Percentiles rank a stretch among this genome's conserved stretches.
Conservation (phyloP, 345 rosid genomes). For the Linum lewisii region DNA sequence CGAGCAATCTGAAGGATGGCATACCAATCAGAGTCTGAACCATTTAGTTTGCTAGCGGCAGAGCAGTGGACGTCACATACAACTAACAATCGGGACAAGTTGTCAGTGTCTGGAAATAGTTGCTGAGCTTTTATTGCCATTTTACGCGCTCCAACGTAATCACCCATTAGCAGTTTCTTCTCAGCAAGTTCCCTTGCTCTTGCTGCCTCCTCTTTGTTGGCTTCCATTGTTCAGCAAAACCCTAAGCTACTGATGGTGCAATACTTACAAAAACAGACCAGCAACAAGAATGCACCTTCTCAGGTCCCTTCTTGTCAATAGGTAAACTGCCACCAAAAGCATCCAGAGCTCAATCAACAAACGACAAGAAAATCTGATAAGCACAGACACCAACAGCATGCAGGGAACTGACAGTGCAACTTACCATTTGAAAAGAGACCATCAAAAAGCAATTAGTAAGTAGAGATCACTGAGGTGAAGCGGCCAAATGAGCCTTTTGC, state of each 20-base stretch:
- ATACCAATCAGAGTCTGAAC: slow-evolving; percentile 74
- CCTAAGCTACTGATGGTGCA: too few relatives aligned
- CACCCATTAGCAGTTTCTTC: slow-evolving; percentile 41
- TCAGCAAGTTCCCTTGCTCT: slow-evolving; percentile 64
- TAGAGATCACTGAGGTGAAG: not conserved
- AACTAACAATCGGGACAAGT: slow-evolving; percentile 48
- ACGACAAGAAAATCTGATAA: not conserved
- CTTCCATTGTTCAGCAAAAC: slow-evolving; percentile 41
- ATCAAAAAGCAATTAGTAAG: not conserved
- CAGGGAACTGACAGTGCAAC: not conserved
- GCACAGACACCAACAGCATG: not conserved
- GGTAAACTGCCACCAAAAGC: not conserved
- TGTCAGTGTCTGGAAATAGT: slow-evolving; percentile 56
- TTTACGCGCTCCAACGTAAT: slow-evolving; percentile 48
- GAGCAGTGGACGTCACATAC: slow-evolving; percentile 70
- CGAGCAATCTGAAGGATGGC: slow-evolving; percentile 58
- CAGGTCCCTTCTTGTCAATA: not conserved
- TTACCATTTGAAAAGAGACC: not conserved
- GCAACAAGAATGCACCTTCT: not conserved
- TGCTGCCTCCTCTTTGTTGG: slow-evolving; percentile 82
- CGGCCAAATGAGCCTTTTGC: not conserved
- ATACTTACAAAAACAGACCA: not conserved
- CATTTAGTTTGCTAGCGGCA: slow-evolving; percentile 40
- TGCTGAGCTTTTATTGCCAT: slow-evolving; percentile 51
- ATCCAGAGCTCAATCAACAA: not conserved